These are phyloP conservation scores for Phytopythium chamaehyphon DNA, from an alignment of 352 stramenopile genomes.

Conservation along the genomic window DNA sequence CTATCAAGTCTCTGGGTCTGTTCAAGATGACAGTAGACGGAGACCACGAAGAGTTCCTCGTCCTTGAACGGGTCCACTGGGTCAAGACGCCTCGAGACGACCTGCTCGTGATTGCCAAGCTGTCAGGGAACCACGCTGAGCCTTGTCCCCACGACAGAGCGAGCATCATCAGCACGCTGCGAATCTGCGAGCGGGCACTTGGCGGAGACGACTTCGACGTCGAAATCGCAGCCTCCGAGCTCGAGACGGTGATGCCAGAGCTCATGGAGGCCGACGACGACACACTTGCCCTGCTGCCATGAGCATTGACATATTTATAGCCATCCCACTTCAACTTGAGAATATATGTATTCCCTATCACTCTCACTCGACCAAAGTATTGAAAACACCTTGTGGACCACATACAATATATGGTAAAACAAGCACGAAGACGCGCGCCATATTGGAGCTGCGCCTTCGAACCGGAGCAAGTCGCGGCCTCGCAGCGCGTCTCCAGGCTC, in stretches of 20 bases:
- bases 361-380: too few species aligned
- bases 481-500: too few species aligned
- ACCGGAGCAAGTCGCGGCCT: too few species aligned
- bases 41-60: conserved; percentile 15
- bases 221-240: neutral
- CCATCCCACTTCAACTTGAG: too few species aligned
- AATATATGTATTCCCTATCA: too few species aligned
- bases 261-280: neutral
- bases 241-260: neutral
- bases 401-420: too few species aligned
- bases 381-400: too few species aligned
- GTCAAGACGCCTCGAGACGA: conserved; percentile 12
- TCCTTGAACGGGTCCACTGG: conserved; percentile 24
- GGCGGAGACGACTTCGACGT: neutral
- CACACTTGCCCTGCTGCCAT: too few species aligned
- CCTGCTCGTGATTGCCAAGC: conserved; percentile 19
- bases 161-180: conserved; percentile 9
- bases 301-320: too few species aligned
- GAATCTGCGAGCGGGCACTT: conserved; percentile 9
- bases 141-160: conserved; percentile 12
- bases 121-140: conserved; percentile 16
- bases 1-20: conserved; percentile 16
- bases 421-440: too few species aligned
- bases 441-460: too few species aligned
- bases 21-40: conserved; percentile 11